A percentile compares a stretch with the other conserved stretches of the same genome.
Evolutionary conservation across 2,329 filamentous ascomycete genomes (phyloP).

Genomic region (Alternaria arbusti): DNA sequence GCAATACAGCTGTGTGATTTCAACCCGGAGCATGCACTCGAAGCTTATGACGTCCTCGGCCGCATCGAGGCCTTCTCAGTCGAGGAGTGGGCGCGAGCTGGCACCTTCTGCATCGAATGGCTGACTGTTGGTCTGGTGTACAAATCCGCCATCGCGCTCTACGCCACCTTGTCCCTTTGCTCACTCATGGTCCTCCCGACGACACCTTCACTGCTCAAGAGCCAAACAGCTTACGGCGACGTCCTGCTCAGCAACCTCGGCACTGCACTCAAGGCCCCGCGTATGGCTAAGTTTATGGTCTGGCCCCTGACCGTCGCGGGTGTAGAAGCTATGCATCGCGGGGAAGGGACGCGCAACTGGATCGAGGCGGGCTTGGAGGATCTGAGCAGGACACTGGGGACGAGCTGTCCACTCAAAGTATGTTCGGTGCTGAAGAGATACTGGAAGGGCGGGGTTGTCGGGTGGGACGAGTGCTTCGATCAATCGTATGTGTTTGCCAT

Average conservation of each 20-base stretch:
- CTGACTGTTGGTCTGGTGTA: constrained; percentile 30
- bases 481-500: constrained; percentile 31
- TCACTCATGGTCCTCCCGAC: constrained; percentile 26
- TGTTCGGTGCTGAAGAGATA: constrained; percentile 29
- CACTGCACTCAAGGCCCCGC: constrained; percentile 6
- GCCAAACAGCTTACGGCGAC: constrained; percentile 21
- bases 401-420: constrained; percentile 30
- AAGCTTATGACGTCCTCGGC: constrained; percentile 28
- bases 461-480: constrained; percentile 42
- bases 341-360: constrained; percentile 22
- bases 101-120: constrained; percentile 28
- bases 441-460: constrained; percentile 27
- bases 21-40: constrained; percentile 11
- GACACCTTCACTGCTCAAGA: constrained; percentile 21
- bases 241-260: constrained; percentile 15
- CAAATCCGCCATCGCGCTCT: constrained; percentile 33
- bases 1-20: constrained; percentile 12
- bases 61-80: constrained; percentile 30
- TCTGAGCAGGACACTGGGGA: constrained; percentile 26
- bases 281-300: constrained; percentile 24
- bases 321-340: constrained; percentile 31
- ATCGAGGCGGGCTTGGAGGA: constrained; percentile 25
- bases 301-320: constrained; percentile 38
- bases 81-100: constrained; percentile 38
- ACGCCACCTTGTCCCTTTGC: constrained; percentile 37